phyloP scores from a whole-genome alignment of 208 protist species.

The Phytomonas francai region DNA sequence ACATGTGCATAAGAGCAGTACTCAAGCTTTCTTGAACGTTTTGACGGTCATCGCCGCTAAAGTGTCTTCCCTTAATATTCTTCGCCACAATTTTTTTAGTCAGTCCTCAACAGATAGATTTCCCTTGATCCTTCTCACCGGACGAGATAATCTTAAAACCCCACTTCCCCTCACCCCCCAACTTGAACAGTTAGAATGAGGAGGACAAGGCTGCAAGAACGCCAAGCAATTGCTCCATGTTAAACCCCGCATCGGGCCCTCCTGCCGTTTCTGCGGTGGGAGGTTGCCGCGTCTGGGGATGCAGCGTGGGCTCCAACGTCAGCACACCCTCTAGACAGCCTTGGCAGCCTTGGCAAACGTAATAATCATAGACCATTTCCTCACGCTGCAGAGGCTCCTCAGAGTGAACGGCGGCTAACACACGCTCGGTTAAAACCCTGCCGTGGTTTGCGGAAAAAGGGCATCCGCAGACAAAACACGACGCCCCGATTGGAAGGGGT shows the following conservation, averaged over 20 bases:
- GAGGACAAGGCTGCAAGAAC: not conserved
- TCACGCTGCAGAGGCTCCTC: not conserved
- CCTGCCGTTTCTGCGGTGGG: not conserved
- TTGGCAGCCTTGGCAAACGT: not conserved
- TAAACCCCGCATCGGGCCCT: not conserved
- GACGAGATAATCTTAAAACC: not conserved
- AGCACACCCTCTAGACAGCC: not conserved
- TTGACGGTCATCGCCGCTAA: not conserved
- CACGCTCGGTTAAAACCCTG: not conserved
- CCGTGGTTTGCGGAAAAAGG: conserved; percentile 4
- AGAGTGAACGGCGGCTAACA: not conserved
- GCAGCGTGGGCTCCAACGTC: not conserved
- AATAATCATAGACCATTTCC: not conserved
- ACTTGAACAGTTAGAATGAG: not conserved
- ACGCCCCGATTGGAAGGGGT: conserved; percentile 1
- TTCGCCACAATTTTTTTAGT: not conserved
- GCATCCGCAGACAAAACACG: conserved; percentile 24
- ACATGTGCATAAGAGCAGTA: not conserved
- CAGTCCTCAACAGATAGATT: not conserved
- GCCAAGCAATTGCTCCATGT: not conserved
- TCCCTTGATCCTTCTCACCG: not conserved
- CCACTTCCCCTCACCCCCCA: not conserved
- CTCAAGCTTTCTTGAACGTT: not conserved
- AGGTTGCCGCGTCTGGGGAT: not conserved
- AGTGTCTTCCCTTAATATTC: not conserved